phyloP scores from a whole-genome alignment of 2,329 filamentous ascomycete species.

The Arthroderma sp. region DNA sequence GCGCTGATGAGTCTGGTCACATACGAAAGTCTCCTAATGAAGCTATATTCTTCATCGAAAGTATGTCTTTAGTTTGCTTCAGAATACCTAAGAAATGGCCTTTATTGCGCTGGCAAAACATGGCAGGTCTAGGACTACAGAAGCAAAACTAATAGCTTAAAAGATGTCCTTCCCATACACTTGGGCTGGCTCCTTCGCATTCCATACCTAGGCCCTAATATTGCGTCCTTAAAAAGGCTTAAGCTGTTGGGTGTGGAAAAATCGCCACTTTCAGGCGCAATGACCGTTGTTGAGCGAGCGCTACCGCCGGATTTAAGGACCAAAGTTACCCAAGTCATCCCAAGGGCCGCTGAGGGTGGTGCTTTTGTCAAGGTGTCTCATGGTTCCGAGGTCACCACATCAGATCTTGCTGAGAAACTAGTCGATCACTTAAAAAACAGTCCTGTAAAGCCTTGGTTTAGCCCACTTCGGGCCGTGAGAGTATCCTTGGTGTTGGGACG shows the following conservation, averaged over 20 bases:
- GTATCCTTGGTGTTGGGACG: conserved; percentile 64
- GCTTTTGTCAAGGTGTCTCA: conserved; percentile 78
- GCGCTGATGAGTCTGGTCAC: conserved; percentile 45
- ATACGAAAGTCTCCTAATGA: conserved; percentile 66
- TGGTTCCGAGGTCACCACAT: conserved; percentile 32
- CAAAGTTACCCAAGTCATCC: conserved; percentile 67
- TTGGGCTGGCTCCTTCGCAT: conserved; percentile 50
- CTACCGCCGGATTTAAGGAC: conserved; percentile 51
- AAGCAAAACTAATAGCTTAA: conserved; percentile 21
- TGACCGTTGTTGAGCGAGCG: conserved; percentile 44
- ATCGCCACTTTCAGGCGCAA: conserved; percentile 43
- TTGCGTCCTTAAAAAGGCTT: conserved; percentile 33
- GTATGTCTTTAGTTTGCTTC: conserved; percentile 34
- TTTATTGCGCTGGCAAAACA: too few relatives aligned
- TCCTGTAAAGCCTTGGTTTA: conserved; percentile 80
- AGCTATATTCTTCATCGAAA: conserved; percentile 80
- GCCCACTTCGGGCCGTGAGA: conserved; percentile 59
- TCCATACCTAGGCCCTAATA: conserved; percentile 34
- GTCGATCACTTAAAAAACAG: conserved; percentile 51
- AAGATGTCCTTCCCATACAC: conserved; percentile 68
- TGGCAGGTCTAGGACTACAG: too few relatives aligned
- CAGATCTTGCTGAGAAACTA: conserved; percentile 49
- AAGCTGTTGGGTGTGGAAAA: conserved; percentile 40
- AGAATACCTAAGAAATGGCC: not conserved
- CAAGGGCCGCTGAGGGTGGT: conserved; percentile 79